These are phyloP conservation scores for Piper betle DNA, from an alignment of 164 flowering plant genomes.

Conservation along the genomic window DNA sequence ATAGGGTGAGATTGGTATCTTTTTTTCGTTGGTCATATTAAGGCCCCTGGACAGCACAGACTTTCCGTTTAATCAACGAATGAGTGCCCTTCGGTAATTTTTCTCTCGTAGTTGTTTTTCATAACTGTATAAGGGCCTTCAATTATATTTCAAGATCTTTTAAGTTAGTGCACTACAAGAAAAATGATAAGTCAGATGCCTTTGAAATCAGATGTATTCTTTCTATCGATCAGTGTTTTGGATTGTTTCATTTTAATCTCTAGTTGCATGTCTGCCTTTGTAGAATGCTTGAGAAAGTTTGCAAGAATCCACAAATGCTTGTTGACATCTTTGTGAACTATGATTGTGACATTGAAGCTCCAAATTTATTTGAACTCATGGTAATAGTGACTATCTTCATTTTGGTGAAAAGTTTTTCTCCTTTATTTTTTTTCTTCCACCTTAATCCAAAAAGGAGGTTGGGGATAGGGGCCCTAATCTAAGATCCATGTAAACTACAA, in stretches of 20 bases:
- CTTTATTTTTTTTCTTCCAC: no score
- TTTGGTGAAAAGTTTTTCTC: not conserved
- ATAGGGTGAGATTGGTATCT: conserved; percentile 91
- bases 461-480: no score
- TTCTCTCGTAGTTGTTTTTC: not conserved
- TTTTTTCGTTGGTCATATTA: conserved; percentile 80
- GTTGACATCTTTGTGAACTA: conserved; percentile 92
- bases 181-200: no score
- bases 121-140: not conserved
- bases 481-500: no score
- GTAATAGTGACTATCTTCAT: conserved; percentile 19
- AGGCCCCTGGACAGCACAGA: conserved; percentile 81
- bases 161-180: no score
- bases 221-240: no score
- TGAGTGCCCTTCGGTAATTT: conserved; percentile 61
- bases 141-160: no score
- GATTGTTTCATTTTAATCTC: conserved; percentile 6
- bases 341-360: conserved; percentile 97
- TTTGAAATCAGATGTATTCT: not conserved
- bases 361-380: conserved; percentile 95
- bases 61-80: conserved; percentile 44
- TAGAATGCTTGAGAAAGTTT: conserved; percentile 96
- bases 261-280: conserved; percentile 12
- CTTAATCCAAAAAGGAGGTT: no score
- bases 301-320: conserved; percentile 88